Evolutionary conservation across 805 yeast species (phyloP), one percentile per base, ranked within the genome.

Genomic region (Yarrowia sp.): DNA sequence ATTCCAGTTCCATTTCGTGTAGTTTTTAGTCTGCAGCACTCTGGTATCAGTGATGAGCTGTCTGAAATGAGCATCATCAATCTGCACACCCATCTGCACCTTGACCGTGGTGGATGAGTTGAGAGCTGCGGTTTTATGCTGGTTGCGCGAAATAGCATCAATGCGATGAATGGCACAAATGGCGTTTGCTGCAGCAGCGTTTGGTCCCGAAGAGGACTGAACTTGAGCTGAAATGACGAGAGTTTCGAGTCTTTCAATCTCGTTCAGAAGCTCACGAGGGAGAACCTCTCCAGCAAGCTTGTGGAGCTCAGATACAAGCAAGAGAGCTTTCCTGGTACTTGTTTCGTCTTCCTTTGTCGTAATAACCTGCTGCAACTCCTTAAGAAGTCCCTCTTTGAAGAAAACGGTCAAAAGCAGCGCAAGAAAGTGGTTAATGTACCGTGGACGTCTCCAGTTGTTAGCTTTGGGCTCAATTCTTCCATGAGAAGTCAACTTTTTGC

Each of bases 1-100:
- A 33, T 83, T 85, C 97, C 98, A 93, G 73, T 92, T 87, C 99
- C 99, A 95, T 63, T 86, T 86, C 1, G 86, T 80, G 74, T 83
- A 92, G 66, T 88, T 91, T 74, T 94, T 95, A 0, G 96, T 87
- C 5, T 88, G 83, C 46, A 92, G 76, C 0, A 95, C 92, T 70
- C 83, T 87, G 0, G 97, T 86, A 58, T 87, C 88, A 36, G 80
- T 78, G 8, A 95, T 81, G 78, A 90, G 79, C 66, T 83, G 82
- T 71, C 88, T 87, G 73, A 93, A 85, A 67, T 87, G 88, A 0
- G 79, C 70, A 63, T 91, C 97, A 72, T 90, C 95, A 50, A 85
- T 80, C 68, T 75, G 77, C 10, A 76, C 72, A 7, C 81, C 81
- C 49, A 64, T 49, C 34, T 64, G 67, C n/a, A 47, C 55, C 14